Base-by-base conservation (phyloP, 805 yeast species). In the Yamadazyma tumulicola region DNA sequence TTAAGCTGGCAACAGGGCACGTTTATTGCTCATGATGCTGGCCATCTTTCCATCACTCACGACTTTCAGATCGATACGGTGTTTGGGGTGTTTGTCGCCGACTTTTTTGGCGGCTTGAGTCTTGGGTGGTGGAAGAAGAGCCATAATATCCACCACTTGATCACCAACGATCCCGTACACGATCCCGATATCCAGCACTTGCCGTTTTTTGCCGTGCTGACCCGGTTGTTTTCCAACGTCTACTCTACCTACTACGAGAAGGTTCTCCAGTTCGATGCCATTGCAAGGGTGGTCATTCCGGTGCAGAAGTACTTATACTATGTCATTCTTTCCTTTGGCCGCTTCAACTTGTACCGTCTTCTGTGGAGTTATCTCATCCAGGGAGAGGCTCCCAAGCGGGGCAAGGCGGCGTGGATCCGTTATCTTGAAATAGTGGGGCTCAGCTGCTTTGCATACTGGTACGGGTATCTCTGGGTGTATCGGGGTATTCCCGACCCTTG, bases 91-190 rank as follows among this genome's bases (percentile, higher is more conserved):
- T 32, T 76, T 2, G 66, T 87, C 32, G 94, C 95, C 1, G 77
- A 85, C 42, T 87, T 72, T 66, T 59, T 79, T 33, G 96, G 96
- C n/a, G 96, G 96, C 0, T 67, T 87, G 26, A 84, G 95, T 29
- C 53, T 86, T 14, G 95, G 95, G 2, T 87, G 96, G 96, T 87
- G 96, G 96, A 88, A 87, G 49, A 69, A 89, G 34, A 87, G 85
- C 57, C 96, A 87, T 59, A 87, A 87, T 54, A 94, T 87, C n/a
- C 96, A 87, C 58, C 96, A 87, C 55, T 61, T 87, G 33, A 72
- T 87, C 35, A 84, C 96, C n/a, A 87, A 87, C 57, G 95, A 87
- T 52, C 96, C 96, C 0, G 82, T 83, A 2, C 95, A 88, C 53
- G 96, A 87, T 51, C 96, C 96, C 0, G 96, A 87, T 59, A 88